Percentiles rank a stretch among this genome's conserved stretches.
Conservation (phyloP, 345 rosid genomes). For the Eucalyptus pauciflora region DNA sequence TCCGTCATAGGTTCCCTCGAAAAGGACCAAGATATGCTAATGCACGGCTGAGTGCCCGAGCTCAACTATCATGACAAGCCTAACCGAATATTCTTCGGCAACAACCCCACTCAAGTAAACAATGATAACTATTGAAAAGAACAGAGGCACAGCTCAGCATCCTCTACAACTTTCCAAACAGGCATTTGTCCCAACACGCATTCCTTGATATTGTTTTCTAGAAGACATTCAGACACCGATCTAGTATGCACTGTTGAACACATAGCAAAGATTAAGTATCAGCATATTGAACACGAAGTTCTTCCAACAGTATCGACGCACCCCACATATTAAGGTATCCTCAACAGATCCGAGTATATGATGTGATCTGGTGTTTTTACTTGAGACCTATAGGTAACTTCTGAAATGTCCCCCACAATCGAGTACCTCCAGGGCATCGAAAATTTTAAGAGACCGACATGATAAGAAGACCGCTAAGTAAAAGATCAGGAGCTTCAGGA, state of each 20-base stretch:
- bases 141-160: not conserved
- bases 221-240: not conserved
- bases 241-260: not conserved
- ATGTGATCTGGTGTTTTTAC: not conserved
- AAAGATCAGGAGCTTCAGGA: not conserved
- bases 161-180: not conserved
- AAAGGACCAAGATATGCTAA: not conserved
- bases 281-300: not conserved
- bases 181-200: not conserved
- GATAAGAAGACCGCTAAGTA: not conserved
- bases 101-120: not conserved
- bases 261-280: not conserved
- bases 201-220: not conserved
- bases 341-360: not conserved
- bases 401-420: not conserved
- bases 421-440: not conserved
- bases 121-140: not conserved
- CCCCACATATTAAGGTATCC: not conserved
- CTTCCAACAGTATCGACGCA: rapidly evolving
- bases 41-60: not conserved
- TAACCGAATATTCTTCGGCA: not conserved
- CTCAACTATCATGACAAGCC: not conserved
- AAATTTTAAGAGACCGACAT: not conserved
- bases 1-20: not conserved
- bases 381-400: not conserved